Conservation (phyloP, 78 protist genomes). For the Chrysochromulina parva region DNA sequence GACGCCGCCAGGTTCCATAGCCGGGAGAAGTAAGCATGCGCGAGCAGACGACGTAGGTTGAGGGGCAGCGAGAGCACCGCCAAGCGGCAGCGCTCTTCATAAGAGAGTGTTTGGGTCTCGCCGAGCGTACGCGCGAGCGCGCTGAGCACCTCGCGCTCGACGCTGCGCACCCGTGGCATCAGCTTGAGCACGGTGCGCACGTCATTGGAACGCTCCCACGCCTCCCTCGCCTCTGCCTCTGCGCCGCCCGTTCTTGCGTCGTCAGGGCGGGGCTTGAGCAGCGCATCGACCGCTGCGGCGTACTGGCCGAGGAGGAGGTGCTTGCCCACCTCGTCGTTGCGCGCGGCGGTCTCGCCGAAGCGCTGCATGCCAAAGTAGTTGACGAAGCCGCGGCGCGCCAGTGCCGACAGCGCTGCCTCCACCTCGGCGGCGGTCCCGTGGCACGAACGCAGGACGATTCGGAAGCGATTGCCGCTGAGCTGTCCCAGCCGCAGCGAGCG, state of each 20-base stretch:
- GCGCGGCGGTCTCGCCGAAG: not conserved
- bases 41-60: not conserved
- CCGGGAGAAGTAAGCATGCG: slow-evolving; percentile 8
- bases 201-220: not conserved
- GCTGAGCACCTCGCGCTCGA: not conserved
- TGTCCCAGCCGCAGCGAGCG: not conserved
- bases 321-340: not conserved
- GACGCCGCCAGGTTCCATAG: not conserved
- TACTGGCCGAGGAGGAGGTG: not conserved
- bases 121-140: not conserved
- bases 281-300: not conserved
- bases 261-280: not conserved
- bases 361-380: slow-evolving; percentile 26
- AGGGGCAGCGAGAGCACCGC: not conserved
- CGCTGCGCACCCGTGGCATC: not conserved
- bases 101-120: too few species aligned
- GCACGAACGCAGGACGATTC: not conserved
- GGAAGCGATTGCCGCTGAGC: slow-evolving; percentile 6
- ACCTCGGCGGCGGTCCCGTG: not conserved
- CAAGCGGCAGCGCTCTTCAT: not conserved
- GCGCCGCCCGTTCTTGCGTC: not conserved
- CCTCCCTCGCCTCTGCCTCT: not conserved
- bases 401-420: not conserved
- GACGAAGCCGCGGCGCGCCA: not conserved
- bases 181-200: not conserved